phyloP scores from a whole-genome alignment of 2,329 filamentous ascomycete species.

The Cladosporium sphaerospermum region DNA sequence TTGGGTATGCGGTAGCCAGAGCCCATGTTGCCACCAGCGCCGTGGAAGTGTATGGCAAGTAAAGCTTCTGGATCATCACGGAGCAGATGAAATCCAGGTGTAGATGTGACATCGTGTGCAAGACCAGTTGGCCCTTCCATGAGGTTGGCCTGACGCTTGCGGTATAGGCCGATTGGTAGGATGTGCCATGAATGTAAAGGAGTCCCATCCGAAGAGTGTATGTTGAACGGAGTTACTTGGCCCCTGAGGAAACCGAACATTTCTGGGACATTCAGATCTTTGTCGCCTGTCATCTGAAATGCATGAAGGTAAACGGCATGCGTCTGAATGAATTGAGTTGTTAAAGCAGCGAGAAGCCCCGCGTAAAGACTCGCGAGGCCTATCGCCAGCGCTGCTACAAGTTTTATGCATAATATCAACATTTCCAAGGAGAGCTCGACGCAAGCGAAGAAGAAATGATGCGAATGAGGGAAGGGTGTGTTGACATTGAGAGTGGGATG shows the following conservation, averaged over 20 bases:
- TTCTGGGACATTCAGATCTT: conserved; percentile 45
- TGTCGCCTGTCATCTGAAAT: conserved; percentile 50
- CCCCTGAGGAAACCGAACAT: conserved; percentile 44
- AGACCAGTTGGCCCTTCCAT: conserved; percentile 41
- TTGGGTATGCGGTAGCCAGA: conserved; percentile 50
- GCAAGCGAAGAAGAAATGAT: too few relatives aligned
- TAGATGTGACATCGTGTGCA: conserved; percentile 49
- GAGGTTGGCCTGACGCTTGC: conserved; percentile 37
- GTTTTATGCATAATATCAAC: not conserved
- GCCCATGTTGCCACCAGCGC: conserved; percentile 51
- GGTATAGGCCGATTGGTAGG: conserved; percentile 42
- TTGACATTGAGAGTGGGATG: too few relatives aligned
- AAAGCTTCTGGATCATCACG: conserved; percentile 57
- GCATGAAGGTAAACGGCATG: conserved; percentile 53
- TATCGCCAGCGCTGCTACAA: not conserved
- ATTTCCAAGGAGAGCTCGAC: not conserved
- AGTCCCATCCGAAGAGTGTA: conserved; percentile 37
- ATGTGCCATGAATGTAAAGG: conserved; percentile 47
- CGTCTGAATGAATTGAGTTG: conserved; percentile 44
- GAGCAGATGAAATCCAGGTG: conserved; percentile 56
- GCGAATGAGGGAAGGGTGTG: too few relatives aligned
- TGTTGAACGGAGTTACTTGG: conserved; percentile 45
- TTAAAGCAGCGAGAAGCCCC: conserved; percentile 42
- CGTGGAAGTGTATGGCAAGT: conserved; percentile 58
- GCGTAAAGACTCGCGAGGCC: conserved; percentile 34